Base-by-base conservation (phyloP, 306 rosid genomes). In the Pyrus pyrifolia region DNA sequence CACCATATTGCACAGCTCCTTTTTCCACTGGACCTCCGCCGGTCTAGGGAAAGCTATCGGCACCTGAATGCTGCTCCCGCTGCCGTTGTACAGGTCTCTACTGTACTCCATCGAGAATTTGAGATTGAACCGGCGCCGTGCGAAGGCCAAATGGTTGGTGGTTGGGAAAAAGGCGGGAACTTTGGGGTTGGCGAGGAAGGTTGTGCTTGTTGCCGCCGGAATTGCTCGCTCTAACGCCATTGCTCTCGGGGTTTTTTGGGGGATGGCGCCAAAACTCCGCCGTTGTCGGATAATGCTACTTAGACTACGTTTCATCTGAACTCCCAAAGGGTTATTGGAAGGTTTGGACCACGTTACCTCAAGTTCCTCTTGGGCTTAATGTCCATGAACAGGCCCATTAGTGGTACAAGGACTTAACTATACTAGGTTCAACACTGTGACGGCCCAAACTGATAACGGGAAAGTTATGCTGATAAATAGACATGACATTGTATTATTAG, bases 11-110 rank as follows among this genome's bases (percentile, higher is more conserved):
- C 90, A 83, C 10, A 90, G 90, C 72, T 95, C 99, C 83, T 92
- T 95, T 77, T 81, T 87, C 99, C 99, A 95, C n/a, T 72, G 91
- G 71, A 95, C 83, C 85, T 89, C 97, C 3, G 88, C 4, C 15
- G 97, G 99, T 71, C 81, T 88, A 57, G 93, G 89, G 81, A 80
- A 92, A 4, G 83, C 29, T 60, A 55, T 81, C 12, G 85, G 63
- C 18, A 44, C 61, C 30, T 80, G 83, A 62, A 60, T 62, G 69
- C 44, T 49, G 68, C 19, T 64, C 75, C 67, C 68, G 70, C 29
- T 67, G 72, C 49, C 42, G 42, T 68, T 66, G 70, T 66, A 38
- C 46, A 35, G 59, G 73, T 77, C 75, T 58, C 78, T 57, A 59
- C 74, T 79, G 81, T 68, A 80, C 52, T 87, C 86, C 69, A 70